Conservation (phyloP, 176 grass and related monocot genomes). For the Ensete glaucum region DNA sequence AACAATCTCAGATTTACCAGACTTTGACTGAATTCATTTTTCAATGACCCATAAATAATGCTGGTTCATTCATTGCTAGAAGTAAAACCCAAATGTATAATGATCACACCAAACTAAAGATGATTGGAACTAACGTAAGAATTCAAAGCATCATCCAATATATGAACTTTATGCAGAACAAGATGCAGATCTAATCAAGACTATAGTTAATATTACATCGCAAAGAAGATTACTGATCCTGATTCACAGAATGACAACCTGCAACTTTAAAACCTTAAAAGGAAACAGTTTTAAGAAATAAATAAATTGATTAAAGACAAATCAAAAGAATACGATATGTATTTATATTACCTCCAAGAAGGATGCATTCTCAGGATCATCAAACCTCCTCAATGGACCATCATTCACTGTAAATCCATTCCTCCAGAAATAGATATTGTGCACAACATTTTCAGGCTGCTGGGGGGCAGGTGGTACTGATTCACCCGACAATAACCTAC, state of each 20-base stretch:
- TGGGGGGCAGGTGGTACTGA: constrained; percentile 1
- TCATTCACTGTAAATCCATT: constrained; percentile 20
- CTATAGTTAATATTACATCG: not conserved
- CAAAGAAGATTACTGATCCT: no score
- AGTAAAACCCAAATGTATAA: not conserved
- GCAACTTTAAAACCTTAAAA: not conserved
- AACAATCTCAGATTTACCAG: not conserved
- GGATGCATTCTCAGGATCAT: constrained; percentile 20
- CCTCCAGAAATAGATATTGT: constrained; percentile 19
- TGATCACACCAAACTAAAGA: not conserved
- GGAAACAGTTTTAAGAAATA: not conserved
- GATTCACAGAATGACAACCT: no score
- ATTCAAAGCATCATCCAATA: not conserved
- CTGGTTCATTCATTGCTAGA: not conserved
- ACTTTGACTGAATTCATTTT: not conserved
- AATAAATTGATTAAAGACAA: not conserved
- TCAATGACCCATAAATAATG: not conserved
- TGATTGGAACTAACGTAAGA: not conserved
- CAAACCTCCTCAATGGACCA: constrained; percentile 23
- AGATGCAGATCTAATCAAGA: not conserved
- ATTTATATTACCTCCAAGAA: constrained; percentile 5
- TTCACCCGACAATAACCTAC: constrained; percentile 15
- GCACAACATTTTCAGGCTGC: constrained; percentile 9
- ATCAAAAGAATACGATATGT: not conserved
- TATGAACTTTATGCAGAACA: not conserved